Percentiles rank a stretch among this genome's conserved stretches.
Conservation (phyloP, 331 rosid species). For the Arachis monticola region DNA sequence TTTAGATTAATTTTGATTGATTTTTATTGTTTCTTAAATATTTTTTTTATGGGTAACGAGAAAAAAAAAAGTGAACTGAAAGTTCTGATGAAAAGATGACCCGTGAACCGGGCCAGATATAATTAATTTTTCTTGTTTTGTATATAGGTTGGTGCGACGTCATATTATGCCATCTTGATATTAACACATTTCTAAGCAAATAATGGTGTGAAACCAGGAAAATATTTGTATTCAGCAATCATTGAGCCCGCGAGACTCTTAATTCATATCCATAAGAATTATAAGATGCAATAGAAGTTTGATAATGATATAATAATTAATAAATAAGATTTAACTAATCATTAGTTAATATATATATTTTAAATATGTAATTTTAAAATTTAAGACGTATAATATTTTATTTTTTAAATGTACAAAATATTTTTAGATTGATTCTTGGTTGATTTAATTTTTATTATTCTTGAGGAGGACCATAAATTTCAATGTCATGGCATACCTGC, state of each 20-base stretch:
- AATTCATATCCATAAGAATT: conserved; percentile 2
- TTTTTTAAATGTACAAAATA: no score
- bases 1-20: no score
- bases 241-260: conserved; percentile 12
- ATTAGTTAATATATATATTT: no score
- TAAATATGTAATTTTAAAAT: no score
- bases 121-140: neutral
- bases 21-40: no score
- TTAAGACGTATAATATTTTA: no score
- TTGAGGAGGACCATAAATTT: neutral
- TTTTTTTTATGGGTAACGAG: no score
- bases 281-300: neutral
- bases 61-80: neutral
- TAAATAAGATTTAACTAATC: no score
- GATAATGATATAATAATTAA: no score
- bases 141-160: conserved; percentile 34
- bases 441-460: no score
- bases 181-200: conserved; percentile 11
- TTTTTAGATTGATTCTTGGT: no score
- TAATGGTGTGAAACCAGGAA: conserved; percentile 28
- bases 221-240: conserved; percentile 24
- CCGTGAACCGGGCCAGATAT: conserved; percentile 28
- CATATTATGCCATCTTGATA: conserved; percentile 14
- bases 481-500: neutral
- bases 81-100: neutral